phyloP scores from a whole-genome alignment of 495 filamentous ascomycete species.

The Tirmania nivea region DNA sequence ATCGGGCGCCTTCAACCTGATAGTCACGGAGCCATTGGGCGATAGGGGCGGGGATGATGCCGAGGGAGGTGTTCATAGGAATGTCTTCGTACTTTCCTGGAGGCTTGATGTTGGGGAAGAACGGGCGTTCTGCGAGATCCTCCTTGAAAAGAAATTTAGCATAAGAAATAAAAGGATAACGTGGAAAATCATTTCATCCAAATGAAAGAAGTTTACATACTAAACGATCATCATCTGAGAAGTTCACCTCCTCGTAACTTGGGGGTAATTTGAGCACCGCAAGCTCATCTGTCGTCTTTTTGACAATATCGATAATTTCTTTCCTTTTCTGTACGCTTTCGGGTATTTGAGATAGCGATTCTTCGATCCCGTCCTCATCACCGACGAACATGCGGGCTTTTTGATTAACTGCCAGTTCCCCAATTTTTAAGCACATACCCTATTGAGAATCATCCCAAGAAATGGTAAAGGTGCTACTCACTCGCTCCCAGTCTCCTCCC shows the following conservation, averaged over 20 bases:
- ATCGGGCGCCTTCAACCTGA: constrained; percentile 64
- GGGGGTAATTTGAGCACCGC: constrained; percentile 57
- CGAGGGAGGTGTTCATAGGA: constrained; percentile 48
- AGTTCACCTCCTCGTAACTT: constrained; percentile 56
- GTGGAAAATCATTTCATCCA: not conserved
- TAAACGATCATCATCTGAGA: constrained; percentile 62
- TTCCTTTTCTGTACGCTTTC: constrained; percentile 31
- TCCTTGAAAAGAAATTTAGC: constrained; percentile 8
- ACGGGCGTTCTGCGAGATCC: constrained; percentile 42
- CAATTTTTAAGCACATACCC: no score
- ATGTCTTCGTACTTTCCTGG: constrained; percentile 53
- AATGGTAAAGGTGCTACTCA: constrained; percentile 1
- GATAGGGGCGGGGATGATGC: constrained; percentile 71
- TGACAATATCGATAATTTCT: constrained; percentile 37
- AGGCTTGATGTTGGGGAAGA: constrained; percentile 24
- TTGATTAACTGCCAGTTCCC: no score
- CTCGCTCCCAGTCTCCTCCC: constrained; percentile 1
- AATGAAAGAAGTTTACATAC: not conserved
- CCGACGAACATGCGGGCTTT: not conserved
- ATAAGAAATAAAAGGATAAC: not conserved
- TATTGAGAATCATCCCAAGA: no score
- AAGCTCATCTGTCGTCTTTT: constrained; percentile 32
- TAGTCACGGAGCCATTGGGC: constrained; percentile 87
- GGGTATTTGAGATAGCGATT: constrained; percentile 20
- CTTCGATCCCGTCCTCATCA: constrained; percentile 14